Evolutionary conservation across 129 eudicot genomes (phyloP), one percentile per base, ranked within the genome.

Genomic region (Pseudognaphalium luteoalbum): DNA sequence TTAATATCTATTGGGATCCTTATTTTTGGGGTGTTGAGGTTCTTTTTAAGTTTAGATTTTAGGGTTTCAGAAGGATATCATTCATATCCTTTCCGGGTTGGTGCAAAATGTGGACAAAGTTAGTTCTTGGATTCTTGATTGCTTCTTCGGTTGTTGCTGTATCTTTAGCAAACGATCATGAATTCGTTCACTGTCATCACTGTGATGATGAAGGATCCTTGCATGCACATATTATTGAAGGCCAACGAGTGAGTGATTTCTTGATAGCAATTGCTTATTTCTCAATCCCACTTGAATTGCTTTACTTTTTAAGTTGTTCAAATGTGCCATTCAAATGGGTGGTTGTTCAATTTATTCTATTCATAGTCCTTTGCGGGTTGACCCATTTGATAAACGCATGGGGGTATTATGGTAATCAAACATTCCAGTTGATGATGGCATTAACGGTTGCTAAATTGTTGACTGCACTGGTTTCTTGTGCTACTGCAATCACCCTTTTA

Each of bases 301-400:
- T 91, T 1, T 91, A 87, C 91, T 89, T 91, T 76, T 75, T 89
- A 28, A 87, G 97, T 60, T 87, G 89, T 74, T 92, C 96, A 12
- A 84, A 84, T 21, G 78, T 92, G 15, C 98, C 96, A 2, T 92
- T 92, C 81, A 92, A 90, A 86, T 92, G 98, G 98, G 98, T 92
- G 17, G 81, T 92, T 15, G 81, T 89, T 71, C 88, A 89, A 71
- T 92, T 92, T 76, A 82, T 92, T 29, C 75, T 85, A 3, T 92
- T 92, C 83, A 92, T 92, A 7, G 96, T 89, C 47, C 91, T 89
- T 8, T 89, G 97, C 32, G 97, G 97, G 33, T 54, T 89, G 82
- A 92, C 97, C 7, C 97, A 92, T 86, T 86, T 92, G 76, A 91
- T 92, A 19, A 89, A 85, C 50, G 92, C 86, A 10, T 92, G 97